Evolutionary conservation across 441 rosid species (phyloP), one percentile per base, ranked within the genome.

Genomic region (Arabidopsis lyrata): DNA sequence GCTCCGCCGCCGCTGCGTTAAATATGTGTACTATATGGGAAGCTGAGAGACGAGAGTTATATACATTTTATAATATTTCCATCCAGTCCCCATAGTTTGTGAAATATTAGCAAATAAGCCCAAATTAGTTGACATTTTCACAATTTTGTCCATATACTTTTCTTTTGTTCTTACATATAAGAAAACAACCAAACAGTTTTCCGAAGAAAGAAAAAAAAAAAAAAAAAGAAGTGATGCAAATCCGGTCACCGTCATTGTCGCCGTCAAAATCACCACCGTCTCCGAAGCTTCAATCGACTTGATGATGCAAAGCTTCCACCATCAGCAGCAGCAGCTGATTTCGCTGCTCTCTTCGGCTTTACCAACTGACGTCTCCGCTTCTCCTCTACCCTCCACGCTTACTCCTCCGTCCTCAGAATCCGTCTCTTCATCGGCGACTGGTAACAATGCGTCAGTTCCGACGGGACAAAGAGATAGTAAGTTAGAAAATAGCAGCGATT

Each of bases 331-430:
- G 66, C 90, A 93, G 72, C 86, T 94, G 55, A 88, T 85, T 16
- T 86, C 92, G 47, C 97, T 91, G 47, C 96, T 90, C 63, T 77
- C 97, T 18, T 87, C 79, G 42, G 94, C 99, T 67, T 87, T 93
- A 67, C 91, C 91, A 76, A 83, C 90, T 72, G 91, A 88, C 67
- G 73, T 74, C 52, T 63, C 88, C 34, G 16, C 87, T 14, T 8
- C 91, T 36, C 13, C 89, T 32, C 20, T 86, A 14, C 57, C 87
- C 3, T 12, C 86, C 4, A 31, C 81, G 14, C 13, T 73, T 59
- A 35, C 69, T 18, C 18, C 77, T 62, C 14, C 42, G 4, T 56
- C 83, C 1, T 45, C 86, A 1, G 35, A 77, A 9, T 22, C 84
- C 14, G 27, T 67, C 48, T 35, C 83, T 35, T 1, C 78, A 56